Base-by-base conservation (phyloP, 1,284 basidiomycete genomes). In the Exobasidium rhododendri region DNA sequence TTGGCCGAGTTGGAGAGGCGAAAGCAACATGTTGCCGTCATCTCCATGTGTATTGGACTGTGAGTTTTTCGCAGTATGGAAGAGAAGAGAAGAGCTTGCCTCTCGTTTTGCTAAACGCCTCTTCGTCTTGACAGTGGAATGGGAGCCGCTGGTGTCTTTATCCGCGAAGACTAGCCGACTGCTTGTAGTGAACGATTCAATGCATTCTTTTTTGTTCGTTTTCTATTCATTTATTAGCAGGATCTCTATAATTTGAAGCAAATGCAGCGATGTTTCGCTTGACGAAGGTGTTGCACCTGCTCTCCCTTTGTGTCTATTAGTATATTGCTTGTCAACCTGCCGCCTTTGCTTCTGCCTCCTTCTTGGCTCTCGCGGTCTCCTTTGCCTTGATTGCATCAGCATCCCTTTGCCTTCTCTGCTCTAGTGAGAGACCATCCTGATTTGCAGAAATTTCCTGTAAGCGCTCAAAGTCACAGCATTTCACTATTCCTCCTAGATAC, bases 131-230 rank as follows among this genome's bases (percentile, higher is more conserved):
- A 7, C 20, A 55, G 24, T 30, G 90, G 90, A 22, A 91, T 91
- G 89, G 90, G 89, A 20, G 89, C 89, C n/a, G 90, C 88, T n/a
- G 86, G 83, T 1, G 82, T 89, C 26, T 88, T 89, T 75, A 78
- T 89, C 10, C 80, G 84, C 56, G 87, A 89, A 68, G 83, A 73
- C 45, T 68, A 54, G 7, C 29, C n/a, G 24, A 17, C 29, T 52
- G 20, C 11, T 51, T 10, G n/a, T n/a, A n/a, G n/a, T n/a, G n/a
- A n/a, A n/a, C n/a, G n/a, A n/a, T n/a, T n/a, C n/a, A n/a, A n/a
- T n/a, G n/a, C n/a, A n/a, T n/a, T n/a, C n/a, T n/a, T n/a, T n/a
- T n/a, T n/a, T n/a, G n/a, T n/a, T n/a, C n/a, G n/a, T n/a, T n/a
- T n/a, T n/a, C n/a, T n/a, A n/a, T n/a, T n/a, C n/a, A n/a, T n/a